Evolutionary conservation across 805 yeast genomes (phyloP).

Genomic region (Wickerhamiella parazyma): DNA sequence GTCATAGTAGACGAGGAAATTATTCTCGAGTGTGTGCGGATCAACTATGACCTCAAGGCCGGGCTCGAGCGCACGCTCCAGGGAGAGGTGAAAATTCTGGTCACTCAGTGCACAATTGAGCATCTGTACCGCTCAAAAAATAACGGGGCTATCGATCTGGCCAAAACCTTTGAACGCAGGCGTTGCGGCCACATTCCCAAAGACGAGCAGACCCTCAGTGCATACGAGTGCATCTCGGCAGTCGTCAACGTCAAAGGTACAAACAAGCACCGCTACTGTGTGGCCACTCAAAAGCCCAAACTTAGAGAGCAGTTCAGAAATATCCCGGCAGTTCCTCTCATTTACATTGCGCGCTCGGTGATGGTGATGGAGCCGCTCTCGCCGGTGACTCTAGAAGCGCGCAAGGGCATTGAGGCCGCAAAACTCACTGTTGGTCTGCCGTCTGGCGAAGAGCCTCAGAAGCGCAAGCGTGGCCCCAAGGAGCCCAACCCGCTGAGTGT

Average conservation of each 20-base stretch:
- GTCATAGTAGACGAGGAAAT: conserved; percentile 73
- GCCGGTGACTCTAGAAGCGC: conserved; percentile 43
- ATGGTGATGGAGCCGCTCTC: conserved; percentile 94
- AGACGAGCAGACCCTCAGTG: conserved; percentile 30
- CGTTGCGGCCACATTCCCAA: conserved; percentile 60
- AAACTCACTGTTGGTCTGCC: conserved; percentile 65
- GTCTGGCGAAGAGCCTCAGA: conserved; percentile 13
- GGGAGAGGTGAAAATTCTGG: conserved; percentile 73
- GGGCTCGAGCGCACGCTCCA: conserved; percentile 74
- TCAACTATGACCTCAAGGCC: conserved; percentile 66
- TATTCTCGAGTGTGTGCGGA: conserved; percentile 47
- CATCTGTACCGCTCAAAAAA: conserved; percentile 59
- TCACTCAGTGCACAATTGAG: conserved; percentile 91
- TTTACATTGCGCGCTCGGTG: conserved; percentile 79
- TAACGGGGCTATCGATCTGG: conserved; percentile 65
- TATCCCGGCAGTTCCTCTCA: conserved; percentile 80
- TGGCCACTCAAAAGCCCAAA: conserved; percentile 68
- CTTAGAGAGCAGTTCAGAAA: conserved; percentile 56
- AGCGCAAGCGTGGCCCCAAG: conserved; percentile 33
- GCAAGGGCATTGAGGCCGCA: conserved; percentile 40
- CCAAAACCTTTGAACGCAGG: conserved; percentile 78
- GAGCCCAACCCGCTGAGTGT: conserved; percentile 86
- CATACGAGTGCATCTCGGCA: conserved; percentile 62
- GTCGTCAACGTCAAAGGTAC: conserved; percentile 25
- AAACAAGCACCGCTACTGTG: conserved; percentile 82